These are phyloP conservation scores for Pseudogymnoascus sp. DNA, from an alignment of 2,329 filamentous ascomycete genomes.

Conservation along the genomic window DNA sequence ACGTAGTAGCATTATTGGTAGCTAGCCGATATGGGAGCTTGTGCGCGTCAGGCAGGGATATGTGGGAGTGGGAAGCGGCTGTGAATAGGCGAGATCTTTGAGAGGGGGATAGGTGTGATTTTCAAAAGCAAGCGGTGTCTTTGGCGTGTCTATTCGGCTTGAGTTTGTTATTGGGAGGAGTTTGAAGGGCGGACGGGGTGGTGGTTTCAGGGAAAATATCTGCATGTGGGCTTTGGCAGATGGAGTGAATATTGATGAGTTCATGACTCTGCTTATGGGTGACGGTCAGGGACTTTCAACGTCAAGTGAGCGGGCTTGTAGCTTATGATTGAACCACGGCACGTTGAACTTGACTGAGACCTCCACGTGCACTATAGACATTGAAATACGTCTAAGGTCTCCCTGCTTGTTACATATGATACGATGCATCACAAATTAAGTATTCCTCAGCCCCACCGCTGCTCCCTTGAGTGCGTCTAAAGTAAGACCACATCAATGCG, in stretches of 20 bases:
- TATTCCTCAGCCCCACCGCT: background rate
- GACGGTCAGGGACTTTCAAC: background rate
- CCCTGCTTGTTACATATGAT: background rate
- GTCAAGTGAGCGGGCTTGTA: background rate
- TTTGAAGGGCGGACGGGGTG: background rate
- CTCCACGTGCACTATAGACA: background rate
- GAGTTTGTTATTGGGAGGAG: background rate
- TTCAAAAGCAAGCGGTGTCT: background rate
- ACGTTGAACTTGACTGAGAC: background rate
- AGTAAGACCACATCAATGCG: background rate
- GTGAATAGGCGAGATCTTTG: background rate
- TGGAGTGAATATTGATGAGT: background rate
- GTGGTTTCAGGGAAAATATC: background rate
- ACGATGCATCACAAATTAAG: background rate
- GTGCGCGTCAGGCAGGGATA: conserved; percentile 23
- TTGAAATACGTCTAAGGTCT: background rate
- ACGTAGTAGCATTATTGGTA: conserved; percentile 39
- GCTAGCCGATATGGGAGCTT: conserved; percentile 34
- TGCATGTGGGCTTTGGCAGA: background rate
- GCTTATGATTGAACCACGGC: background rate
- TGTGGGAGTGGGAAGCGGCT: conserved; percentile 14
- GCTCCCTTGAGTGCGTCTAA: background rate
- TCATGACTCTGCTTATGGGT: background rate
- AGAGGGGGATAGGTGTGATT: background rate
- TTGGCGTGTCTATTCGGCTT: background rate